These are phyloP conservation scores for Pelargonium citronellum DNA, from an alignment of 441 rosid genomes.

Conservation along the genomic window DNA sequence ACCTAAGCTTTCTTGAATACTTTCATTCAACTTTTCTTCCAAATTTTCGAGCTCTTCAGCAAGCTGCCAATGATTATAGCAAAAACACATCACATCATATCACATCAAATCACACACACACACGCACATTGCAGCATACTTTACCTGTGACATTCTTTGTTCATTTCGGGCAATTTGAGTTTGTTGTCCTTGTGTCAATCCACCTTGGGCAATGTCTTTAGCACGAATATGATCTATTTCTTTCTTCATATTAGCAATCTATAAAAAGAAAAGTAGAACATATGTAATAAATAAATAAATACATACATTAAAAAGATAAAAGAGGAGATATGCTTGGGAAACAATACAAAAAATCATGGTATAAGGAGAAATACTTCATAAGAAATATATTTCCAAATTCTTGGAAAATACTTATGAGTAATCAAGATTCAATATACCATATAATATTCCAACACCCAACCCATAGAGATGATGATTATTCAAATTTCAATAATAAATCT, in stretches of 20 bases:
- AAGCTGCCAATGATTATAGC: slow-evolving; percentile 36
- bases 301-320: too few relatives aligned
- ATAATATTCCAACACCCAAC: neutral
- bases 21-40: slow-evolving; percentile 91
- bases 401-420: neutral
- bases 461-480: neutral
- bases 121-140: neutral
- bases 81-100: slow-evolving; percentile 8
- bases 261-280: slow-evolving; percentile 21
- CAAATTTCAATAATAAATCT: neutral
- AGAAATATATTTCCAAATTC: neutral
- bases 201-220: slow-evolving; percentile 95
- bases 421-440: neutral
- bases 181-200: slow-evolving; percentile 96
- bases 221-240: slow-evolving; percentile 93
- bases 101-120: neutral
- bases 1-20: slow-evolving; percentile 88
- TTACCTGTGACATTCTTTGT: slow-evolving; percentile 79
- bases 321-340: too few relatives aligned
- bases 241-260: slow-evolving; percentile 98
- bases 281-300: neutral
- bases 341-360: too few relatives aligned
- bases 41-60: slow-evolving; percentile 92
- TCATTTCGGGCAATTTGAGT: slow-evolving; percentile 98
- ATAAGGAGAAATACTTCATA: too few relatives aligned